Percentiles rank a stretch among this genome's conserved stretches.
These are phyloP conservation scores for Fragilaria radians DNA, from an alignment of 108 stramenopile species.

Conservation along the genomic window DNA sequence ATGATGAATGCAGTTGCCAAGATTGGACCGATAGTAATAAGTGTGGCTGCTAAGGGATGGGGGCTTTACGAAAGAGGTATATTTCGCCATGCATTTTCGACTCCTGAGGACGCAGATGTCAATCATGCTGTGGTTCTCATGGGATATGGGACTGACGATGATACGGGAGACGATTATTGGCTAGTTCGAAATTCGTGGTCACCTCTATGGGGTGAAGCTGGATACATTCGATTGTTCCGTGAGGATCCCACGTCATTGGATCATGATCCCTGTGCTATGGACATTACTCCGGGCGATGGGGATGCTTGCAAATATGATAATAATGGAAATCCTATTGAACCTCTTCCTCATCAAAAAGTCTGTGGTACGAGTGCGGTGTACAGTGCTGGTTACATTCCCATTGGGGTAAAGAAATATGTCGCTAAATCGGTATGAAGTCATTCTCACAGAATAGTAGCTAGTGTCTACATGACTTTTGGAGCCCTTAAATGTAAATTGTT, in stretches of 20 bases:
- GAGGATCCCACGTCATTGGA: slow-evolving; percentile 38
- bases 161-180: slow-evolving; percentile 71
- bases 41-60: slow-evolving; percentile 68
- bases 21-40: slow-evolving; percentile 66
- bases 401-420: slow-evolving; percentile 45
- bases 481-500: too few species aligned
- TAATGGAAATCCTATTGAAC: slow-evolving; percentile 32
- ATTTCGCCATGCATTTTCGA: slow-evolving; percentile 13
- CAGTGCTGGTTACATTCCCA: slow-evolving; percentile 56
- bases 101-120: slow-evolving; percentile 22
- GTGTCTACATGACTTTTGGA: too few species aligned
- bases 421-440: too few species aligned
- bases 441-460: too few species aligned
- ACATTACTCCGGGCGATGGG: slow-evolving; percentile 65
- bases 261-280: slow-evolving; percentile 55
- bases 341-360: slow-evolving; percentile 37
- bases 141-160: slow-evolving; percentile 74
- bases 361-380: slow-evolving; percentile 77
- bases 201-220: slow-evolving; percentile 74
- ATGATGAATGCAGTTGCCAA: slow-evolving; percentile 79
- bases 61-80: slow-evolving; percentile 49
- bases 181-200: slow-evolving; percentile 82
- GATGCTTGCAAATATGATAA: slow-evolving; percentile 71
- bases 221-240: slow-evolving; percentile 70
- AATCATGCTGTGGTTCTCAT: slow-evolving; percentile 84